Conservation (phyloP, 1,139 yeast species). For the Spencermartinsiella ligniputridi region DNA sequence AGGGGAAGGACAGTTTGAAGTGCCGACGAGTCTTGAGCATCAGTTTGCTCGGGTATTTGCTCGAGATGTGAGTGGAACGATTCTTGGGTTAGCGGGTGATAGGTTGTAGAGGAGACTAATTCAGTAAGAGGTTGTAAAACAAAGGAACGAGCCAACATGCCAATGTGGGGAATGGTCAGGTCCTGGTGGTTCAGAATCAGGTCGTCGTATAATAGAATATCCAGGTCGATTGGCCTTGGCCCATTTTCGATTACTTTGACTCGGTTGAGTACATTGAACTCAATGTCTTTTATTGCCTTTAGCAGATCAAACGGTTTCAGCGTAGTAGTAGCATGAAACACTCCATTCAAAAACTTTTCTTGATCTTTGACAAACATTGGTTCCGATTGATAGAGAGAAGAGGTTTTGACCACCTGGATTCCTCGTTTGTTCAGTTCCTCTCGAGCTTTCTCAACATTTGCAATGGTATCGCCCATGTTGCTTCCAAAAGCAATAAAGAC, state of each 20-base stretch:
- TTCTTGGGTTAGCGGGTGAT: conserved; percentile 84
- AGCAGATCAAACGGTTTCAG: conserved; percentile 63
- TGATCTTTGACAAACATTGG: conserved; percentile 92
- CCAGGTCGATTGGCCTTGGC: conserved; percentile 86
- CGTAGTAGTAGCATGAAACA: conserved; percentile 53
- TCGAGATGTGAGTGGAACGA: conserved; percentile 63
- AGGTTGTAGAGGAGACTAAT: conserved; percentile 54
- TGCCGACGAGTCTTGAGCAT: conserved; percentile 28
- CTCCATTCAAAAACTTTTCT: conserved; percentile 80
- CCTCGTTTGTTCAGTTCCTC: conserved; percentile 42
- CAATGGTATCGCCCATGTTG: conserved; percentile 68
- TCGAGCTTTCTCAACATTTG: conserved; percentile 58
- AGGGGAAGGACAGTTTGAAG: conserved; percentile 33
- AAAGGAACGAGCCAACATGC: conserved; percentile 85
- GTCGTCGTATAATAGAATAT: conserved; percentile 70
- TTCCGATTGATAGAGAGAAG: conserved; percentile 78
- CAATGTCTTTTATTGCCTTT: conserved; percentile 63
- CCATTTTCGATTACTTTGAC: conserved; percentile 82
- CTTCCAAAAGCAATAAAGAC: conserved; percentile 88
- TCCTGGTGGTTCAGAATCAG: conserved; percentile 49
- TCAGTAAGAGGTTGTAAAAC: conserved; percentile 89
- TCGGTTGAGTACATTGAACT: conserved; percentile 65
- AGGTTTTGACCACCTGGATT: conserved; percentile 53
- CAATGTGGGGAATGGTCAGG: conserved; percentile 76
- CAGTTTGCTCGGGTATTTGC: conserved; percentile 45